Evolutionary conservation across 352 stramenopile species (phyloP).

Genomic region (Globisporangium abappressorium): DNA sequence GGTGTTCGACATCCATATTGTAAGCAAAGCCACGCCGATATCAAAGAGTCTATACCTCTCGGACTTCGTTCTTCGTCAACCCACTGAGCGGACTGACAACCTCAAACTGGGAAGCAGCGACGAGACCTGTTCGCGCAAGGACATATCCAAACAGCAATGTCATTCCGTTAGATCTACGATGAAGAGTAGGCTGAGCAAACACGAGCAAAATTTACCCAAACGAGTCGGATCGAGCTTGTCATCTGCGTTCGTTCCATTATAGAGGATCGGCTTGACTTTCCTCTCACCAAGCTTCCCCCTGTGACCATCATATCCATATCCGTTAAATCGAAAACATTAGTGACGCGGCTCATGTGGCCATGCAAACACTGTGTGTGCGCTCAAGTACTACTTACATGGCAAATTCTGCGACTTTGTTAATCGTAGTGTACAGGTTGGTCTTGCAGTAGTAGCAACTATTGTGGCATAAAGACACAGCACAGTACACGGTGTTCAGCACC

Average conservation of each 20-base stretch:
- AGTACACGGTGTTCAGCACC: not conserved
- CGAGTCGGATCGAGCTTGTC: conserved; percentile 92
- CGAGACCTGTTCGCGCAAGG: conserved; percentile 55
- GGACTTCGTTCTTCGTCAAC: conserved; percentile 90
- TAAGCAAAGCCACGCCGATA: too few species aligned
- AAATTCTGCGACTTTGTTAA: conserved; percentile 86
- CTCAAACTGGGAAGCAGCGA: conserved; percentile 91
- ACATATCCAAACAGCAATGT: not conserved
- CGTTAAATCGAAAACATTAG: too few species aligned
- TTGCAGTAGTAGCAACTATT: conserved; percentile 96
- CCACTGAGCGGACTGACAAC: conserved; percentile 90
- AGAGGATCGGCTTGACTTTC: conserved; percentile 58
- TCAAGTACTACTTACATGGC: conserved; percentile 21
- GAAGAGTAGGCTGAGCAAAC: not conserved
- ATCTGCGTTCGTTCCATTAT: conserved; percentile 97
- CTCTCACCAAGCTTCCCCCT: conserved; percentile 21
- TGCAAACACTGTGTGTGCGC: not conserved
- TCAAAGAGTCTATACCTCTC: conserved; percentile 30
- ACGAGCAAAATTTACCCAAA: not conserved
- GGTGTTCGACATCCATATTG: too few species aligned
- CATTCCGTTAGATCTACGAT: not conserved
- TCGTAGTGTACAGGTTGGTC: conserved; percentile 94
- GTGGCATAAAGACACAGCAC: not conserved
- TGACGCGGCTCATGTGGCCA: too few species aligned
- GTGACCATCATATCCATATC: not conserved